Conservation (phyloP, 2,329 filamentous ascomycete genomes). For the Xylariales sp. region DNA sequence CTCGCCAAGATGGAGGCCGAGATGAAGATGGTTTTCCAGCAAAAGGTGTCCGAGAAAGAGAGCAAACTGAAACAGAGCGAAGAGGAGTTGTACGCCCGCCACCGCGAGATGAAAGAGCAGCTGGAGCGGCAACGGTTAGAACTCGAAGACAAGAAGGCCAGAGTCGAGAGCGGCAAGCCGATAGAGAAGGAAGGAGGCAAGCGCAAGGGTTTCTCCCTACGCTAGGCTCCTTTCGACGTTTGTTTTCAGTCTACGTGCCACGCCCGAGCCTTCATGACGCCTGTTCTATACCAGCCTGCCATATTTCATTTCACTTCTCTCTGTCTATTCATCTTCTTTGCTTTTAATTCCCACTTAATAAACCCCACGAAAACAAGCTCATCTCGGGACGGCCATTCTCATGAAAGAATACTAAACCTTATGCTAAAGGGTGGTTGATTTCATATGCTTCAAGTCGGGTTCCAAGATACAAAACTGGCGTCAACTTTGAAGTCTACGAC, state of each 20-base stretch:
- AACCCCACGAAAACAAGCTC: slow-evolving; percentile 50
- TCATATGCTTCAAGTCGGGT: slow-evolving; percentile 36
- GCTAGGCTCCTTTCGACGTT: slow-evolving; percentile 66
- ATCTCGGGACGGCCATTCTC: slow-evolving; percentile 43
- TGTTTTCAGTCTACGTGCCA: slow-evolving; percentile 59
- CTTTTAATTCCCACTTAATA: slow-evolving; percentile 61
- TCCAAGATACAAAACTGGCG: slow-evolving; percentile 36
- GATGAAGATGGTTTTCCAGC: slow-evolving; percentile 99
- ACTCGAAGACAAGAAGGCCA: slow-evolving; percentile 97
- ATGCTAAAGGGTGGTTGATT: slow-evolving; percentile 22
- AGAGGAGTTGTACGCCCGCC: slow-evolving; percentile 96
- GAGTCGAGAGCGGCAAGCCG: slow-evolving; percentile 93
- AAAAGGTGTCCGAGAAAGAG: slow-evolving; percentile 99
- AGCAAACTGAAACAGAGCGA: slow-evolving; percentile 99
- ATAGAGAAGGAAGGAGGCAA: slow-evolving; percentile 97
- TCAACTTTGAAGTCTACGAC: slow-evolving; percentile 12
- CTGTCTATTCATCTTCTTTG: slow-evolving; percentile 55
- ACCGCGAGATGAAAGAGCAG: slow-evolving; percentile 99
- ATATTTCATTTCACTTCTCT: slow-evolving; percentile 55
- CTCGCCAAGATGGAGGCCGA: slow-evolving; percentile 99
- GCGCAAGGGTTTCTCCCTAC: slow-evolving; percentile 99
- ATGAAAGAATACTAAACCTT: slow-evolving; percentile 27
- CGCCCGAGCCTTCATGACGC: slow-evolving; percentile 69
- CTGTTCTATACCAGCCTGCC: slow-evolving; percentile 69
- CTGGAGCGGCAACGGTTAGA: slow-evolving; percentile 94